These are phyloP conservation scores for Berkeleyomyces basicola DNA, from an alignment of 2,329 filamentous ascomycete species.

Conservation along the genomic window DNA sequence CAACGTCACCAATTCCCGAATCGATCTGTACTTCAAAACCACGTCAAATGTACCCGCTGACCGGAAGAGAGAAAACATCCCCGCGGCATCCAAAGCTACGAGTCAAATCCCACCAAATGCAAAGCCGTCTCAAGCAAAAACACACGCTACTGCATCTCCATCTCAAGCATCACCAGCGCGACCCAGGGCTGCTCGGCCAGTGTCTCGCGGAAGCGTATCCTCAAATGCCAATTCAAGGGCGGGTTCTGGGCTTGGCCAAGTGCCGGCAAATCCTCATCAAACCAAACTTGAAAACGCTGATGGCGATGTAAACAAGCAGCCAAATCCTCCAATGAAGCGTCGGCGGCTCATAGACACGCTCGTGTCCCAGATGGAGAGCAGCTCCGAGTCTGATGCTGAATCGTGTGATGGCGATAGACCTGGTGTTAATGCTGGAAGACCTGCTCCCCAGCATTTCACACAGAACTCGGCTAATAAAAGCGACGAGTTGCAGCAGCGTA, in stretches of 20 bases:
- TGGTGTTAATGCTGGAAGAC: background rate
- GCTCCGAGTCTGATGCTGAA: conserved; percentile 15
- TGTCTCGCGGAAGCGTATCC: background rate
- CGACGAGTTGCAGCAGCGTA: background rate
- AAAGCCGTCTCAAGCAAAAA: background rate
- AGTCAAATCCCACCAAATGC: background rate
- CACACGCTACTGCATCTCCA: background rate
- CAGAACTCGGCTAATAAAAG: background rate
- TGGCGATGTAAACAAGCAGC: background rate
- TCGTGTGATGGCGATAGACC: conserved; percentile 15
- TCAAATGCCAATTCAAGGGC: background rate
- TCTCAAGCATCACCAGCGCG: background rate
- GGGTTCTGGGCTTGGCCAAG: too few species aligned
- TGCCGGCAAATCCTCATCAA: background rate
- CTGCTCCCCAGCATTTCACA: background rate
- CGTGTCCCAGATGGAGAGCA: conserved; percentile 24
- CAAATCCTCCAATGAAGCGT: conserved; percentile 9
- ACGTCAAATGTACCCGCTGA: background rate
- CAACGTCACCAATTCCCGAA: conserved; percentile 4
- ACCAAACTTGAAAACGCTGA: background rate
- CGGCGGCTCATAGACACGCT: conserved; percentile 28
- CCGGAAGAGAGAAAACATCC: background rate
- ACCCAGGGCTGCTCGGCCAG: background rate
- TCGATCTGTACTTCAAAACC: conserved; percentile 11
- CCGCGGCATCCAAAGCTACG: background rate